A percentile compares a stretch with the other conserved stretches of the same genome.
These are phyloP conservation scores for Russula ochroleuca DNA, from an alignment of 768 basidiomycete genomes.

Conservation along the genomic window DNA sequence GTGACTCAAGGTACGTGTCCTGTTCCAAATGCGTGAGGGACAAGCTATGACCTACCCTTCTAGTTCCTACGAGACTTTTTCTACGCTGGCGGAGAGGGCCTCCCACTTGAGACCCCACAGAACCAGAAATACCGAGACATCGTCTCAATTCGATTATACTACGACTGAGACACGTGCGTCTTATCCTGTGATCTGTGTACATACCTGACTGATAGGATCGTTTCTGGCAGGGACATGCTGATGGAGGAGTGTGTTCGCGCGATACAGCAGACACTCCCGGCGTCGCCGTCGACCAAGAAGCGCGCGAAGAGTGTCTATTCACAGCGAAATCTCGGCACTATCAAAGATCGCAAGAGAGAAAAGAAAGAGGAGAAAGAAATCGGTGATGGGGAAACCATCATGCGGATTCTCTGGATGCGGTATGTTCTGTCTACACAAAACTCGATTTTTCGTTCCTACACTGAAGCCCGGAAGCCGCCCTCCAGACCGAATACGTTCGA, in stretches of 20 bases:
- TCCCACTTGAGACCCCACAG: conserved; percentile 80
- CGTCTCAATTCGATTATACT: conserved; percentile 85
- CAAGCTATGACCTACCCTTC: conserved; percentile 6
- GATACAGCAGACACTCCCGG: conserved; percentile 83
- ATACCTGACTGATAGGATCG: conserved; percentile 22
- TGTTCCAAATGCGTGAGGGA: not conserved
- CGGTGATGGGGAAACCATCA: conserved; percentile 79
- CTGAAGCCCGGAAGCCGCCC: not conserved
- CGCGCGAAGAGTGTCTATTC: conserved; percentile 89
- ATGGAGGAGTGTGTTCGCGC: conserved; percentile 96
- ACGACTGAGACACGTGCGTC: conserved; percentile 89
- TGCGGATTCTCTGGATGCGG: conserved; percentile 96
- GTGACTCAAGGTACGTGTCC: conserved; percentile 79
- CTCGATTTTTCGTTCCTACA: not conserved
- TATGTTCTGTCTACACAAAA: conserved; percentile 37
- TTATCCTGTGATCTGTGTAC: conserved; percentile 3
- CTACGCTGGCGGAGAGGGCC: conserved; percentile 89
- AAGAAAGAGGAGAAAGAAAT: conserved; percentile 78
- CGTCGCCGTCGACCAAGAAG: conserved; percentile 73
- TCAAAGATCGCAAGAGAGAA: conserved; percentile 89
- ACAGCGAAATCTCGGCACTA: conserved; percentile 94
- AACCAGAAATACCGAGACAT: conserved; percentile 94
- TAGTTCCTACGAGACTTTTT: conserved; percentile 95
- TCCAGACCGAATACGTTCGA: conserved; percentile 75
- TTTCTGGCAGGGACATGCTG: conserved; percentile 58